Percentiles rank a stretch among this genome's conserved stretches.
phyloP scores from a whole-genome alignment of 73 alveolate genomes.

The Tetrahymena thermophila region DNA sequence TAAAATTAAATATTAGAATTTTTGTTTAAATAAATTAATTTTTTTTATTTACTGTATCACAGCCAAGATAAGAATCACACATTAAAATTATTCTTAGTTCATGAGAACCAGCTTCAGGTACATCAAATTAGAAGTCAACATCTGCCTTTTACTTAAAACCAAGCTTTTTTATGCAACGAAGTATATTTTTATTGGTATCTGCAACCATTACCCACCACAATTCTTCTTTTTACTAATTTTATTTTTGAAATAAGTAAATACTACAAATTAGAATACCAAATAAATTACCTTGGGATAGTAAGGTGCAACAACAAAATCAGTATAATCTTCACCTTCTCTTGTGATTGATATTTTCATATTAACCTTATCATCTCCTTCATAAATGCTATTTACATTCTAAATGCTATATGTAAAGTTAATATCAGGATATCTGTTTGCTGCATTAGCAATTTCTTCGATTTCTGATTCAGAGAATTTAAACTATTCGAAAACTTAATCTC shows the following conservation, averaged over 20 bases:
- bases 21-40: background rate
- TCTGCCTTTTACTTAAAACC: conserved; percentile 8
- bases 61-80: conserved; percentile 39
- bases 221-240: conserved; percentile 11
- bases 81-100: conserved; percentile 26
- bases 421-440: conserved; percentile 40
- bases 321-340: conserved; percentile 29
- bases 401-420: conserved; percentile 9
- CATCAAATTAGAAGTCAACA: conserved; percentile 35
- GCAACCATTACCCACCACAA: conserved; percentile 48
- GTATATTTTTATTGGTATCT: conserved; percentile 13
- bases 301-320: conserved; percentile 43
- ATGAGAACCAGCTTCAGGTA: conserved; percentile 37
- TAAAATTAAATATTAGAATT: background rate
- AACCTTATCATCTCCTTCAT: conserved; percentile 17
- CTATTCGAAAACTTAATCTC: background rate
- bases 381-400: background rate
- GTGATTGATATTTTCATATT: conserved; percentile 6
- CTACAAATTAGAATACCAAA: background rate
- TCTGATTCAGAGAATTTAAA: conserved; percentile 5
- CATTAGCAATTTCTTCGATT: conserved; percentile 23
- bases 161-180: conserved; percentile 35
- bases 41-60: background rate
- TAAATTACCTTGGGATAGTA: conserved; percentile 18
- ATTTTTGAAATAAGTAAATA: background rate